Base-by-base conservation (phyloP, 2,329 filamentous ascomycete genomes). In the Massarina eburnea region DNA sequence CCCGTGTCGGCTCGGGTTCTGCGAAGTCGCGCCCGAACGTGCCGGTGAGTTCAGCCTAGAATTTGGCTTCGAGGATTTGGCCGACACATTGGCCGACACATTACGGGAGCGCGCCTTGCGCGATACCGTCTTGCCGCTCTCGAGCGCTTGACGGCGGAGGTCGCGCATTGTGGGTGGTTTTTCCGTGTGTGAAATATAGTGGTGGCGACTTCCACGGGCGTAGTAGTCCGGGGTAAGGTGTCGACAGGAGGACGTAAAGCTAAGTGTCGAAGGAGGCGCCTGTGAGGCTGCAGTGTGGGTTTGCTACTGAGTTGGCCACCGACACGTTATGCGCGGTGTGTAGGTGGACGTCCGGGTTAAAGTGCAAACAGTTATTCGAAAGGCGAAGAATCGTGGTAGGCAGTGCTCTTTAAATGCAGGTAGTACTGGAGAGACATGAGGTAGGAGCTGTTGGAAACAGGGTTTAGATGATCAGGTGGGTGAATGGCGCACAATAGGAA, bases 121-220 rank as follows among this genome's bases (percentile, higher is more conserved):
- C 37, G 86, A 89, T 26, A 82, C 72, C 14, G 85, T 90, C 74
- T 90, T 90, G 65, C 81, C 80, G 72, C 82, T 84, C 71, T 86
- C 84, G 47, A 89, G 80, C 40, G 82, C 85, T 69, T 86, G 85
- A 64, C 86, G 84, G 57, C 84, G 71, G 38, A 78, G 70, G 44
- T 86, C 82, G 62, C 79, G 82, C 83, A 86, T 86, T 59, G 51
- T 37, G 38, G 15, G 41, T 12, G 33, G 7, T 4, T 35, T 35
- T 18, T 21, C 8, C 10, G 15, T 10, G 15, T 12, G 19, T 22
- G 22, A 20, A 38, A 26, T 14, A 18, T 10, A 26, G 43, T 40
- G 12, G 43, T 32, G 21, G 45, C 24, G 24, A 26, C 24, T 26
- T 7, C n/a, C n/a, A n/a, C n/a, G n/a, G n/a, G n/a, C n/a, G n/a